Conservation (phyloP, 108 stramenopile genomes). For the Chaetoceros tenuissimus region DNA sequence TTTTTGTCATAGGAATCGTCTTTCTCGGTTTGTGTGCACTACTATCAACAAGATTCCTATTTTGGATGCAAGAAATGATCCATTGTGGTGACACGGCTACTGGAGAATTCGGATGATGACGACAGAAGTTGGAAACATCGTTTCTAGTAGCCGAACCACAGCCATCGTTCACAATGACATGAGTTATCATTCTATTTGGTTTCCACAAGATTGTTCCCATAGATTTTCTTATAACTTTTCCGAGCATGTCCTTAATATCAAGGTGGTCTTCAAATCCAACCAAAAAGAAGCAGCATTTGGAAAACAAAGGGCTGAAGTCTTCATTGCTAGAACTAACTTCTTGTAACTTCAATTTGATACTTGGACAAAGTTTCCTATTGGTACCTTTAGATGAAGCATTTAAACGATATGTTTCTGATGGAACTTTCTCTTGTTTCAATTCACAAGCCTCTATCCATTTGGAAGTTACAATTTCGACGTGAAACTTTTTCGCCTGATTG, state of each 20-base stretch:
- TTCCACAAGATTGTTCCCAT: constrained; percentile 65
- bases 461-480: constrained; percentile 29
- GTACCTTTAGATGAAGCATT: too few species aligned
- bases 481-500: constrained; percentile 12
- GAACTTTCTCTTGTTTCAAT: constrained; percentile 7
- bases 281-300: not conserved
- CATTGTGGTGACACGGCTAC: constrained; percentile 44
- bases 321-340: not conserved
- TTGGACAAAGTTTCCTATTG: too few species aligned
- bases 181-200: constrained; percentile 45
- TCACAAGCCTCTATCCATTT: constrained; percentile 25
- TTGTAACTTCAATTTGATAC: too few species aligned
- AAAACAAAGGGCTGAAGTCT: not conserved
- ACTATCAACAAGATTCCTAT: not conserved
- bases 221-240: constrained; percentile 43
- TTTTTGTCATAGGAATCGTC: too few species aligned
- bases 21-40: too few species aligned
- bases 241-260: constrained; percentile 9
- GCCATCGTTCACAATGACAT: constrained; percentile 43
- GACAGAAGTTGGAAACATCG: constrained; percentile 30
- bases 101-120: constrained; percentile 49
- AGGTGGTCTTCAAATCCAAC: not conserved
- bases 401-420: too few species aligned
- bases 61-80: constrained; percentile 35
- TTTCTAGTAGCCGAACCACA: constrained; percentile 33